Conservation (phyloP, 2,329 filamentous ascomycete species). For the Epicoccum nigrum region DNA sequence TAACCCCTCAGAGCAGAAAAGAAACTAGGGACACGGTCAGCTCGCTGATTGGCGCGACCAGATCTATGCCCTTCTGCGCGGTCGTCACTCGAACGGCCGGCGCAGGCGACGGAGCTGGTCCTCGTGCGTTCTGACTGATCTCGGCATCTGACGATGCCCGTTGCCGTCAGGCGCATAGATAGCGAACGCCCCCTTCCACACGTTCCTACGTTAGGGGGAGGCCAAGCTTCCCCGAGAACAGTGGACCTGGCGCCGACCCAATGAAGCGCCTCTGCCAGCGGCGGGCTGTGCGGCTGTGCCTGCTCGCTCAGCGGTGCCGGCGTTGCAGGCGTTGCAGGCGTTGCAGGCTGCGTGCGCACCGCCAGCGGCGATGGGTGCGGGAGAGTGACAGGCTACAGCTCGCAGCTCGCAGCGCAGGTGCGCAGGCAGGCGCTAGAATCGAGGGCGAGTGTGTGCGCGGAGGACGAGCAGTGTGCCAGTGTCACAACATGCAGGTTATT, state of each 20-base stretch:
- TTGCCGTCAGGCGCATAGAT: slow-evolving; percentile 9
- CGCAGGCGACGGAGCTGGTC: slow-evolving; percentile 11
- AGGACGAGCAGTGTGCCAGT: slow-evolving; percentile 31
- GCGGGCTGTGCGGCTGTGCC: slow-evolving; percentile 10
- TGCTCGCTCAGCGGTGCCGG: slow-evolving; percentile 5
- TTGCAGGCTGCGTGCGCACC: slow-evolving; percentile 9
- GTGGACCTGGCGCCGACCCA: slow-evolving; percentile 13
- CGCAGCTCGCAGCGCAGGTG: slow-evolving; percentile 8
- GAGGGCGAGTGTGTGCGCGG: slow-evolving; percentile 20
- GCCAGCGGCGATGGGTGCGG: background rate
- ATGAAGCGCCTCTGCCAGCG: slow-evolving; percentile 9
- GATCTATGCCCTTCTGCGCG: background rate
- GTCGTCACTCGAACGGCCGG: slow-evolving; percentile 10
- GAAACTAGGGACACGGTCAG: background rate
- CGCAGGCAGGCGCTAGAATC: slow-evolving; percentile 15
- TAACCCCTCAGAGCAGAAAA: slow-evolving; percentile 1
- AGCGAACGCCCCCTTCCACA: slow-evolving; percentile 9
- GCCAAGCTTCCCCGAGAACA: slow-evolving; percentile 10
- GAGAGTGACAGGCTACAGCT: too few species aligned
- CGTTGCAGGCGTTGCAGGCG: slow-evolving; percentile 11
- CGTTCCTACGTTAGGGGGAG: slow-evolving; percentile 15
- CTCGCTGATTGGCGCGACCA: background rate
- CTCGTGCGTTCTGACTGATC: slow-evolving; percentile 8
- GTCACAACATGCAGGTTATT: slow-evolving; percentile 37
- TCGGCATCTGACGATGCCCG: slow-evolving; percentile 12